Evolutionary conservation across 371 early-diverging fungal species (phyloP).

Genomic region (Mucor lusitanicus): DNA sequence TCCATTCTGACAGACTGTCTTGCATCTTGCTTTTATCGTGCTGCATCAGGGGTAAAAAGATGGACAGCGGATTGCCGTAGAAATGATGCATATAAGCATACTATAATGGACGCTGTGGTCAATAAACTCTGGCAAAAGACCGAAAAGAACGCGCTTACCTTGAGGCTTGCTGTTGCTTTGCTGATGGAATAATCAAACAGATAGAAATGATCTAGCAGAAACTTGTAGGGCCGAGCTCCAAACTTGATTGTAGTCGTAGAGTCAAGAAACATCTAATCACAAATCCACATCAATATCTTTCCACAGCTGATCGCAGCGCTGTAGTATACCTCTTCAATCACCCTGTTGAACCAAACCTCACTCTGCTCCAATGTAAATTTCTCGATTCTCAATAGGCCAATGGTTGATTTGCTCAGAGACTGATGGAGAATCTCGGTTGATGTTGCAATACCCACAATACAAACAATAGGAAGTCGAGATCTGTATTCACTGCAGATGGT

Average conservation of each 20-base stretch:
- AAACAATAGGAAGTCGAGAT: conserved; percentile 70
- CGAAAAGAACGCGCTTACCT: conserved; percentile 43
- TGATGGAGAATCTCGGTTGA: conserved; percentile 83
- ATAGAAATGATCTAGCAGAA: conserved; percentile 77
- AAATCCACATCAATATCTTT: neutral
- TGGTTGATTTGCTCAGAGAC: conserved; percentile 67
- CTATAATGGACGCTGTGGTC: conserved; percentile 34
- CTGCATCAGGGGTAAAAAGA: conserved; percentile 51
- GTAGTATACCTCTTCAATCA: conserved; percentile 61
- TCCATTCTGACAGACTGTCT: conserved; percentile 35
- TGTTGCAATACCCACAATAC: conserved; percentile 87
- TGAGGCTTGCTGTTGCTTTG: conserved; percentile 68
- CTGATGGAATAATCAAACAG: conserved; percentile 77
- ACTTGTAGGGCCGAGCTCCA: conserved; percentile 71
- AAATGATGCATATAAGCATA: conserved; percentile 87
- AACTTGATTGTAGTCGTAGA: conserved; percentile 57
- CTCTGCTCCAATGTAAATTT: conserved; percentile 80
- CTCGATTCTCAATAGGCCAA: conserved; percentile 73
- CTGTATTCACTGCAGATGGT: conserved; percentile 78
- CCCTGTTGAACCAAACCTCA: conserved; percentile 73
- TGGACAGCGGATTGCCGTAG: conserved; percentile 83
- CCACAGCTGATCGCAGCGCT: neutral
- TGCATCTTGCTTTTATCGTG: conserved; percentile 28
- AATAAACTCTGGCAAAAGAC: neutral
- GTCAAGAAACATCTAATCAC: conserved; percentile 58